phyloP scores from a whole-genome alignment of 257 asterid species.

The Dorcoceras hygrometricum region DNA sequence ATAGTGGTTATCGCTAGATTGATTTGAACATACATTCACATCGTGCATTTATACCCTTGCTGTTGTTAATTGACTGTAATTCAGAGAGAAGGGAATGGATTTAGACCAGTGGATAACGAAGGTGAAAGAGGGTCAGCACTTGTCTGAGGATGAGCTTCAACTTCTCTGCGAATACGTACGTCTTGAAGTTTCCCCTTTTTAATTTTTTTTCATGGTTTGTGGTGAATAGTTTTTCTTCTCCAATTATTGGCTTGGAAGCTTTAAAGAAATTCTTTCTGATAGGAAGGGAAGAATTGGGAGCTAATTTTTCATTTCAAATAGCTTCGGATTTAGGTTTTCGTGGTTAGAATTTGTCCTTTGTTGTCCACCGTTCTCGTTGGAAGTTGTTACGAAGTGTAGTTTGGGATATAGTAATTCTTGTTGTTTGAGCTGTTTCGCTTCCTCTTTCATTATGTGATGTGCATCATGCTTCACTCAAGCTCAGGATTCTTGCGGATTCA shows the following conservation, averaged over 20 bases:
- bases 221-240: slow-evolving; percentile 10
- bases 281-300: not conserved
- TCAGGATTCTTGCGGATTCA: not conserved
- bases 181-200: slow-evolving; percentile 4
- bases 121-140: slow-evolving; percentile 97
- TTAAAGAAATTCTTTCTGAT: not conserved
- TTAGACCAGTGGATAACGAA: slow-evolving; percentile 94
- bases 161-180: slow-evolving; percentile 97
- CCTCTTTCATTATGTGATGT: not conserved
- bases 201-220: slow-evolving; percentile 1
- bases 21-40: not conserved
- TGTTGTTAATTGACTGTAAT: not conserved
- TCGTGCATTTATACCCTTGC: not conserved
- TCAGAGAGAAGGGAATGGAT: slow-evolving; percentile 55
- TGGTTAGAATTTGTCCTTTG: slow-evolving; percentile 33
- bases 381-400: not conserved
- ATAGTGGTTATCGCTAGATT: not conserved
- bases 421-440: not conserved
- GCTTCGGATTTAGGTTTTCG: slow-evolving; percentile 13
- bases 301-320: not conserved
- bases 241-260: not conserved
- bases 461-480: slow-evolving; percentile 6
- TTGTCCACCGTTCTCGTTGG: slow-evolving; percentile 9
- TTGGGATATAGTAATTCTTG: not conserved
- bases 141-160: slow-evolving; percentile 98